Base-by-base conservation (phyloP, 176 grass and related monocot species). In the Saccharum officinarum region DNA sequence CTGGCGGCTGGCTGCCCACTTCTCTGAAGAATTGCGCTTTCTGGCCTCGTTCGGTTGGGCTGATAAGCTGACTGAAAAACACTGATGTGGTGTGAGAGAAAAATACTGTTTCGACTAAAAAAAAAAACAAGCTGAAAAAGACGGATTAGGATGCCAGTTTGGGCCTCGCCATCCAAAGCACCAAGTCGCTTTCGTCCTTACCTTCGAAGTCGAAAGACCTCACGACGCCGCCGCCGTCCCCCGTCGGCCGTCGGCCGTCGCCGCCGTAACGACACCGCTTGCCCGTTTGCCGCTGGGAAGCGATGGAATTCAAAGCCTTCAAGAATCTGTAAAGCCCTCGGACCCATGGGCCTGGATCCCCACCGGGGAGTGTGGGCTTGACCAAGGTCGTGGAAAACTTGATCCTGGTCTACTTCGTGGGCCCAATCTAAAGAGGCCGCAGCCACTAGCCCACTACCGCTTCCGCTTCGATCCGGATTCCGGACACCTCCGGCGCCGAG, bases 81-180 rank as follows among this genome's bases (percentile, higher is more conserved):
- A n/a, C n/a, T n/a, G n/a, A n/a, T n/a, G n/a, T n/a, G n/a, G n/a
- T n/a, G n/a, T n/a, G n/a, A n/a, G n/a, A n/a, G n/a, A n/a, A n/a
- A n/a, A n/a, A n/a, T n/a, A n/a, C n/a, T n/a, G n/a, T n/a, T n/a
- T n/a, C n/a, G n/a, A n/a, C n/a, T n/a, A n/a, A n/a, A n/a, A n/a
- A n/a, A n/a, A n/a, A n/a, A n/a, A n/a, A n/a, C n/a, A n/a, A n/a
- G n/a, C n/a, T n/a, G n/a, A n/a, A n/a, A n/a, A n/a, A n/a, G n/a
- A n/a, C n/a, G n/a, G n/a, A n/a, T n/a, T 44, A 74, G 59, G 82
- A 64, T 62, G 54, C 4, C 26, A 73, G 17, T 37, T 75, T 65
- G 17, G 12, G 55, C 40, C 41, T 34, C 57, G 6, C 26, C 26
- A 11, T 31, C 26, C 18, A 25, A 47, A 62, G 9, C 28, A 31